Evolutionary conservation across 1,284 basidiomycete species (phyloP), one percentile per base, ranked within the genome.

Genomic region (Phenoliferia sp.): DNA sequence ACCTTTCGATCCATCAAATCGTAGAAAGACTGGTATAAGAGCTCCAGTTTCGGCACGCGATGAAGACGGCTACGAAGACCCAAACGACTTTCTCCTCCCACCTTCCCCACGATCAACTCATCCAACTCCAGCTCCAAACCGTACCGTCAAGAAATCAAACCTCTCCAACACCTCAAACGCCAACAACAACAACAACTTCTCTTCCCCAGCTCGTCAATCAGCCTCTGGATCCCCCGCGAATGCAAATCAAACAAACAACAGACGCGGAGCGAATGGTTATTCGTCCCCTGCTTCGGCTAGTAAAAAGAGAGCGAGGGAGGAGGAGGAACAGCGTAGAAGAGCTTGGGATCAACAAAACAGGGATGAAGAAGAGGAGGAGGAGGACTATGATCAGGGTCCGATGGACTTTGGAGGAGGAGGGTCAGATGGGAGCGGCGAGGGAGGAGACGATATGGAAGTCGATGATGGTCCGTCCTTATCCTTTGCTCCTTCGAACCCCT

Each of bases 51-150:
- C 74, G 0, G 68, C 60, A 5, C 66, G 75, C n/a, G 87, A 86
- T 73, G 87, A 87, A 19, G 89, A 92, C 76, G 94, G 92, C 15
- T 91, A 90, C 77, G 92, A 94, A 78, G 87, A 87, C 16, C 89
- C 91, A 74, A 86, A 87, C 65, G 85, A 87, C 72, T 82, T 92
- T 75, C 85, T 94, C 70, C 62, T 9, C 64, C 67, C 10, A 28
- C 59, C 2, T 33, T 52, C 7, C 60, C 66, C 6, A 33, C 33
- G 3, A 31, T 56, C 54, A 7, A 31, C 28, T n/a, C 7, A 10
- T 7, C 54, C 54, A 7, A 56, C 54, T 35, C 61, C 66, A 3
- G 59, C 69, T 0, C 16, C 60, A 3, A 50, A 54, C n/a, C 59
- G 64, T 16, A 61, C 70, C 0, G 39, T 55, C 19, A 60, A 61